phyloP scores from a whole-genome alignment of 2,329 filamentous ascomycete genomes.

The Tolypocladium paradoxum region DNA sequence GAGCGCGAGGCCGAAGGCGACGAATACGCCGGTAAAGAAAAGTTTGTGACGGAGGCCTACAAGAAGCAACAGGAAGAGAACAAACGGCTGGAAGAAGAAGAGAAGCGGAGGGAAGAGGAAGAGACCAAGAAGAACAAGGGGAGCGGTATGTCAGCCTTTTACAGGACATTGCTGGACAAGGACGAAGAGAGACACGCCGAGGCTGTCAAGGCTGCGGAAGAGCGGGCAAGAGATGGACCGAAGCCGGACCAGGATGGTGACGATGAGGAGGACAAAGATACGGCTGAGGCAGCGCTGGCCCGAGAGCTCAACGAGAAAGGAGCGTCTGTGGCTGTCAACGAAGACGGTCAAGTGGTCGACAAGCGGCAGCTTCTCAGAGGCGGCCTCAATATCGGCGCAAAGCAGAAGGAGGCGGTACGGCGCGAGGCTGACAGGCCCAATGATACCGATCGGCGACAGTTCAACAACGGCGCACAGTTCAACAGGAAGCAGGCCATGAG shows the following conservation, averaged over 20 bases:
- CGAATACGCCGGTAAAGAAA: slow-evolving; percentile 72
- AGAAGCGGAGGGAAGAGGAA: slow-evolving; percentile 53
- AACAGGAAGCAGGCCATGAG: slow-evolving; percentile 56
- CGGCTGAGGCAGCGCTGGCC: slow-evolving; percentile 53
- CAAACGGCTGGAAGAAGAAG: slow-evolving; percentile 57
- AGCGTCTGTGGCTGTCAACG: slow-evolving; percentile 58
- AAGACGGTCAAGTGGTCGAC: slow-evolving; percentile 74
- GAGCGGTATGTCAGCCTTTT: slow-evolving; percentile 69
- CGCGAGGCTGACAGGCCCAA: slow-evolving; percentile 11
- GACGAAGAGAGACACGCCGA: slow-evolving; percentile 61
- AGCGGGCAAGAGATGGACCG: slow-evolving; percentile 32
- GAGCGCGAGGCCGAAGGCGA: slow-evolving; percentile 75
- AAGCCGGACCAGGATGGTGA: slow-evolving; percentile 14
- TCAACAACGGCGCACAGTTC: slow-evolving; percentile 28
- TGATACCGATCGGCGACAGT: slow-evolving; percentile 22
- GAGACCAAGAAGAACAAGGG: slow-evolving; percentile 51
- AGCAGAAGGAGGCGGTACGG: slow-evolving; percentile 39
- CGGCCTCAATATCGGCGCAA: slow-evolving; percentile 61
- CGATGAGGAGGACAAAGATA: slow-evolving; percentile 36
- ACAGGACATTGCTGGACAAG: slow-evolving; percentile 61
- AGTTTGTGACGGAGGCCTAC: slow-evolving; percentile 77
- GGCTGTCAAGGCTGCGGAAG: slow-evolving; percentile 55
- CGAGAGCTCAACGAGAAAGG: slow-evolving; percentile 54
- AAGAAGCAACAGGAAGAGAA: slow-evolving; percentile 73
- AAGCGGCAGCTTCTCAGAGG: slow-evolving; percentile 70